Conservation (phyloP, 2,329 filamentous ascomycete species). For the Ophiostoma triangulosporum region DNA sequence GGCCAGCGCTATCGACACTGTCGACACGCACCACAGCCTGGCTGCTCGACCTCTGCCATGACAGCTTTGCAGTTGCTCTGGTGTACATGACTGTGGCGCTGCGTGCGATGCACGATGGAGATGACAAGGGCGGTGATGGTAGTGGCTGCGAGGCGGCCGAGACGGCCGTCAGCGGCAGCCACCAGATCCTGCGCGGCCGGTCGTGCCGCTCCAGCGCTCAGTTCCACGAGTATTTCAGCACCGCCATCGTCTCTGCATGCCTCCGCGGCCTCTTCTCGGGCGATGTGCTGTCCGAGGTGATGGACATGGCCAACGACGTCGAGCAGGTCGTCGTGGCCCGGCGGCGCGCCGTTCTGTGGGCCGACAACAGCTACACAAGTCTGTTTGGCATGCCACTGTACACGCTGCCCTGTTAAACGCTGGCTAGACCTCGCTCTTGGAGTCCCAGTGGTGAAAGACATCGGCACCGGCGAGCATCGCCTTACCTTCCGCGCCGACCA, state of each 20-base stretch:
- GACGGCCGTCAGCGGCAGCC: not conserved
- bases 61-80: conserved; percentile 16
- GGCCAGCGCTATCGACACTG: not conserved
- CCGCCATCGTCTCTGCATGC: conserved; percentile 14
- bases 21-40: conserved; percentile 4
- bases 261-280: conserved; percentile 8
- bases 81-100: conserved; percentile 13
- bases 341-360: conserved; percentile 15
- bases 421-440: conserved; percentile 10
- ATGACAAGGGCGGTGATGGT: not conserved
- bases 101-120: not conserved
- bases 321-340: conserved; percentile 16
- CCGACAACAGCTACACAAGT: not conserved
- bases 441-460: conserved; percentile 11
- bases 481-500: not conserved
- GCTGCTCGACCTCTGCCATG: conserved; percentile 17
- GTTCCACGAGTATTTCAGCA: conserved; percentile 15
- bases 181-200: conserved; percentile 12
- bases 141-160: not conserved
- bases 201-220: conserved; percentile 15
- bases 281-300: conserved; percentile 11
- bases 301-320: conserved; percentile 14
- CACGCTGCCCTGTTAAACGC: not conserved
- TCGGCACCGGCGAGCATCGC: not conserved
- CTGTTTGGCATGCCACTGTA: not conserved